Conservation (phyloP, 192 early-diverging fungal species). For the Helicostylum pulchrum region DNA sequence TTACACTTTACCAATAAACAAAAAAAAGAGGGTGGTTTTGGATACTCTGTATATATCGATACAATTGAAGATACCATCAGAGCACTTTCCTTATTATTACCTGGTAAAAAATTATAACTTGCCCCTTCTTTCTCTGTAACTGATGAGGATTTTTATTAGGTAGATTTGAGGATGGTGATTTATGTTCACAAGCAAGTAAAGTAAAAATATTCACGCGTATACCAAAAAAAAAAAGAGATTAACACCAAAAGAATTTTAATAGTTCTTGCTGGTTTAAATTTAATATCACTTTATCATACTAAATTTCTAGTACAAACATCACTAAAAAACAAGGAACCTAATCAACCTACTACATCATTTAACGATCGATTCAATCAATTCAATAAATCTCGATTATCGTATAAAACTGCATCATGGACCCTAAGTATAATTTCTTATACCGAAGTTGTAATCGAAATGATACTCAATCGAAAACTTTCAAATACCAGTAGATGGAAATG, state of each 20-base stretch:
- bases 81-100: slow-evolving; percentile 19
- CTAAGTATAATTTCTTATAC: slow-evolving; percentile 24
- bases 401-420: background rate
- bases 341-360: too few relatives aligned
- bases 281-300: slow-evolving; percentile 19
- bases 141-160: slow-evolving; percentile 11
- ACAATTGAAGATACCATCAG: slow-evolving; percentile 22
- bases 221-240: background rate
- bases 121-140: background rate
- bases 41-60: slow-evolving; percentile 13
- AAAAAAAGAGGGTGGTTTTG: background rate
- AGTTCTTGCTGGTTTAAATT: slow-evolving; percentile 19
- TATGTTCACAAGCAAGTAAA: slow-evolving; percentile 22
- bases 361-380: slow-evolving; percentile 11
- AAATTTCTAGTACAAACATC: slow-evolving; percentile 10
- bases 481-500: slow-evolving; percentile 18
- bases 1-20: slow-evolving; percentile 6
- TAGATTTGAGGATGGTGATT: slow-evolving; percentile 25
- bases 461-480: slow-evolving; percentile 9
- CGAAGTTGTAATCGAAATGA: slow-evolving; percentile 26
- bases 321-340: background rate
- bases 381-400: slow-evolving; percentile 3
- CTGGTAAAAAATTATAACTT: slow-evolving; percentile 14
- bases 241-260: background rate
- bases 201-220: background rate